Base-by-base conservation (phyloP, 768 basidiomycete genomes). In the Gloeopeniophorella convolvens region DNA sequence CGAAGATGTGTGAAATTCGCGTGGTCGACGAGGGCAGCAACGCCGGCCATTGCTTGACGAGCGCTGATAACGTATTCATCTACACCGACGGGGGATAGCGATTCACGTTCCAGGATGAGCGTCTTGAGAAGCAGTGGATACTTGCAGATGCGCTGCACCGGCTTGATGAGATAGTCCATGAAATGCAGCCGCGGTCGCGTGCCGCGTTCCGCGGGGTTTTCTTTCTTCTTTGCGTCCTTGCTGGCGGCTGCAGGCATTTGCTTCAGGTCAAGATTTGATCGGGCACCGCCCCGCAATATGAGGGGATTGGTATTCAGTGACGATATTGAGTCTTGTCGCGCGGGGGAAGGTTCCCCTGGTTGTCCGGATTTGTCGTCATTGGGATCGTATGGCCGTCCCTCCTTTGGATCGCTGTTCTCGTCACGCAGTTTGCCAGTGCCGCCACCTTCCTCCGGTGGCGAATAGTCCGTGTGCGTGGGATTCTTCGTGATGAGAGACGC, bases 71-170 rank as follows among this genome's bases (percentile, higher is more conserved):
- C n/a, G 43, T 48, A 16, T 32, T 48, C 28, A 51, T 50, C 42
- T 35, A 45, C 30, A 32, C 30, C 44, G 23, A 32, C 28, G 39
- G 26, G 21, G 3, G 13, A 23, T 46, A 42, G 48, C 11, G 42
- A 28, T 11, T 24, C 10, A 32, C 39, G 45, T 12, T 49, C 24
- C 15, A 28, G 32, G 30, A 64, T 55, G 39, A 96, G 75, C 59
- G 87, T 82, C 50, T 82, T 83, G 37, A 99, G 78, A 8, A 99
- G 75, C 43, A 98, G 76, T 15, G 93, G 91, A 63, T 99, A 99
- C 59, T 85, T 89, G 77, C 94, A 97, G 42, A 99, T 85, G 43
- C 93, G 75, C 66, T 99, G 95, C 13, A 97, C 78, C n/a, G 95
- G 95, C 66, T 92, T 92, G 70, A 99, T 97, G 69, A 97, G 76